Percentiles rank a stretch among this genome's conserved stretches.
phyloP scores from a whole-genome alignment of 2,329 filamentous ascomycete species.

The Hypoxylon sp. region DNA sequence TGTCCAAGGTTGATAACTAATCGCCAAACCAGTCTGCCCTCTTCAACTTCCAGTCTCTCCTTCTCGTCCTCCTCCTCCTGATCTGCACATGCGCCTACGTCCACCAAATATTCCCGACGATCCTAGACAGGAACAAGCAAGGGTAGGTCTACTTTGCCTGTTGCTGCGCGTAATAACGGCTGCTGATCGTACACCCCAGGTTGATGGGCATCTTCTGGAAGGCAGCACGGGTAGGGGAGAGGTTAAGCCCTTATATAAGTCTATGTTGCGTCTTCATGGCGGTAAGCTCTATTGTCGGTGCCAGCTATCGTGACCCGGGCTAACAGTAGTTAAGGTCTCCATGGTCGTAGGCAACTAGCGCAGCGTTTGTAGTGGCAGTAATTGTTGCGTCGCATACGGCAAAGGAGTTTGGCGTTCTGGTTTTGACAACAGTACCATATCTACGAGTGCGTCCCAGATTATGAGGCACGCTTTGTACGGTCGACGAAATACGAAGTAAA shows the following conservation, averaged over 20 bases:
- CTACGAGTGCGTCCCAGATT: too few relatives aligned
- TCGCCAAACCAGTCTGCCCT: conserved; percentile 77
- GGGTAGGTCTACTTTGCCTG: conserved; percentile 64
- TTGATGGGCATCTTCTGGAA: conserved; percentile 94
- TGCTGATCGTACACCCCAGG: conserved; percentile 51
- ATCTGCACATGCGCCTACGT: conserved; percentile 97
- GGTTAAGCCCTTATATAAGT: conserved; percentile 93
- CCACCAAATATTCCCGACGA: conserved; percentile 85
- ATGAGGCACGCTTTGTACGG: too few relatives aligned
- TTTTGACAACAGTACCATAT: conserved; percentile 17
- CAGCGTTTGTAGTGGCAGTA: background rate
- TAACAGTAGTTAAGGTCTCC: conserved; percentile 38
- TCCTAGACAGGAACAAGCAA: conserved; percentile 92
- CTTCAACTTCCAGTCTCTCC: conserved; percentile 98
- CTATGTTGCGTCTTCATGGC: conserved; percentile 95
- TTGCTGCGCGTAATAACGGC: conserved; percentile 14
- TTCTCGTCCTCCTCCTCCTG: conserved; percentile 91
- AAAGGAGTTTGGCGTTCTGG: conserved; percentile 34
- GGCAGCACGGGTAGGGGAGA: conserved; percentile 88
- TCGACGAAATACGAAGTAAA: background rate
- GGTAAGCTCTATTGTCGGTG: conserved; percentile 58
- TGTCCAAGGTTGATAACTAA: conserved; percentile 9
- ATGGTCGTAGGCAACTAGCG: conserved; percentile 44
- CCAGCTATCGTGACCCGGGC: background rate
- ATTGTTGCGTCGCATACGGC: conserved; percentile 14